Base-by-base conservation (phyloP, 495 filamentous ascomycete species). In the Podospora sp. region DNA sequence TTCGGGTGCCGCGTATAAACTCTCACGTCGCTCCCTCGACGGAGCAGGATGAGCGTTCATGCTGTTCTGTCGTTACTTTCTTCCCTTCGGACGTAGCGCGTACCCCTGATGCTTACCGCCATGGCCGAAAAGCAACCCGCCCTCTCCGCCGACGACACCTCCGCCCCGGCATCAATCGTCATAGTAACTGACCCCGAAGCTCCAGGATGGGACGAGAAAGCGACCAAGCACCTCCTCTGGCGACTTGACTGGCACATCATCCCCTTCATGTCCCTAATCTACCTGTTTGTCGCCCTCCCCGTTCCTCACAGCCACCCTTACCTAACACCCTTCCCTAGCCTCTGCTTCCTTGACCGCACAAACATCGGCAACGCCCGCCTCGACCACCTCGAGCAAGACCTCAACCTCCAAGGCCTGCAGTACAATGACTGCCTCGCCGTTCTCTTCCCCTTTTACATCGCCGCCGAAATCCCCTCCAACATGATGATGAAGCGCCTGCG, bases 301-400 rank as follows among this genome's bases (percentile, higher is more conserved):
- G n/a, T n/a, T 33, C 12, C 2, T n/a, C 27, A 21, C 72, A 22
- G n/a, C 20, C 35, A 20, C 46, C n/a, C 76, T 62, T 36, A 64
- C 6, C 72, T 70, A 68, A 62, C 71, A 12, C 40, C 20, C 4
- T 14, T 60, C n/a, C n/a, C n/a, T n/a, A 72, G 72, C 36, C 77
- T 84, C 27, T 80, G 79, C 66, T 85, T 82, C 67, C 75, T 84
- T 24, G 81, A 83, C 73, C 84, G 88, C 27, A 90, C 87, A 5
- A 92, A 92, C 71, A 87, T 92, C 62, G 91, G 90, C 33, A 93
- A 92, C 78, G 91, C 90, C 1, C 88, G 89, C 67, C 81, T 92
- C 36, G 87, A 83, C 57, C 83, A 84, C 24, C 79, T 92, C 3
- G 77, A 87, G 66, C 70, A 79, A 58, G 83, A 87, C 62, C 80